These are phyloP conservation scores for Candida andamanensis DNA, from an alignment of 805 yeast species.

Conservation along the genomic window DNA sequence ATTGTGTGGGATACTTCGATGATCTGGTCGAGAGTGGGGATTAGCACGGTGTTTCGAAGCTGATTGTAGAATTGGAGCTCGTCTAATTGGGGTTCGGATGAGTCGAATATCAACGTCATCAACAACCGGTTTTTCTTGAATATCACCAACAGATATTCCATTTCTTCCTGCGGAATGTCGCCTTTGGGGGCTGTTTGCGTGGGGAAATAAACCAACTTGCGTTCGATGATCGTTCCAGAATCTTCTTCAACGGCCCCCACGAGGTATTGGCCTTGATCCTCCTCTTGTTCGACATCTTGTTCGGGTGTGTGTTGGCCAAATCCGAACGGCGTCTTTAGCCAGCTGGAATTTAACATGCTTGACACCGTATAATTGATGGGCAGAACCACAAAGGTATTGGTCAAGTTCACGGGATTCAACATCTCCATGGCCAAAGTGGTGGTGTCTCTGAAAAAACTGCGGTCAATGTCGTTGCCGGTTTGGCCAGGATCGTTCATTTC, in stretches of 20 bases:
- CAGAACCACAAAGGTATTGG: conserved; percentile 33
- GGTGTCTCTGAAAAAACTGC: conserved; percentile 5
- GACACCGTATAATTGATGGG: conserved; percentile 33
- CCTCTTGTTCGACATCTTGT: conserved; percentile 10
- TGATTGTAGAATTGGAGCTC: conserved; percentile 18
- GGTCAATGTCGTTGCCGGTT: conserved; percentile 6
- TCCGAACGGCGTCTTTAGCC: conserved; percentile 5
- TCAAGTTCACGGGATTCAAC: conserved; percentile 29
- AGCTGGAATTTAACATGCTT: conserved; percentile 21
- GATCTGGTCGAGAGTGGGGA: conserved; percentile 22
- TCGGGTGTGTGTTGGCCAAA: conserved; percentile 3
- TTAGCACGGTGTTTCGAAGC: conserved; percentile 13
- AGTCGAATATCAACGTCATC: conserved; percentile 26
- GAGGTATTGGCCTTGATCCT: conserved; percentile 19
- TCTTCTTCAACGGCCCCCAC: conserved; percentile 18
- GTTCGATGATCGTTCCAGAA: conserved; percentile 12
- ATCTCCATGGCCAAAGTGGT: conserved; percentile 21
- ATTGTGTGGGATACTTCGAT: conserved; percentile 7
- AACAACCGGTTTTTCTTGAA: conserved; percentile 19
- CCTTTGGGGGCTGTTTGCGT: conserved; percentile 7
- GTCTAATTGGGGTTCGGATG: conserved; percentile 20
- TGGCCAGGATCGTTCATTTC: conserved; percentile 5
- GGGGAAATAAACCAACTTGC: conserved; percentile 23
- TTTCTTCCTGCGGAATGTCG: conserved; percentile 7
- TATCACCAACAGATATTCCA: conserved; percentile 29